Percentiles rank a stretch among this genome's conserved stretches.
These are phyloP conservation scores for Raffaelea arxii DNA, from an alignment of 2,329 filamentous ascomycete genomes.

Conservation along the genomic window DNA sequence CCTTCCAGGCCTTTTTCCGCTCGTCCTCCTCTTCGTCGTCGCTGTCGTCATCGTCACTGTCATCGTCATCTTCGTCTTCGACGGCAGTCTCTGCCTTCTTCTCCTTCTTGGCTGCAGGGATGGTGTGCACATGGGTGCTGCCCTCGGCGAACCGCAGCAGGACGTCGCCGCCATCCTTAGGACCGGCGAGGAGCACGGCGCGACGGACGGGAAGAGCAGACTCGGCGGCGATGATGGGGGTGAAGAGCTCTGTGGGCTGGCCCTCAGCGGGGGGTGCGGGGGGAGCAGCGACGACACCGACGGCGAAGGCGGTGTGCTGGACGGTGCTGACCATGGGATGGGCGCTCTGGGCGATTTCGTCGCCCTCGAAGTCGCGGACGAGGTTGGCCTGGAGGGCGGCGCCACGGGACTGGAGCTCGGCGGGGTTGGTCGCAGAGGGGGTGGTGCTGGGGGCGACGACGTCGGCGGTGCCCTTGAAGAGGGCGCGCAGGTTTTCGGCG, in stretches of 20 bases:
- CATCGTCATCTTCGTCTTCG: constrained; percentile 55
- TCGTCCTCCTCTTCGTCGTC: constrained; percentile 82
- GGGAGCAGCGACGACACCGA: constrained; percentile 67
- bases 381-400: constrained; percentile 92
- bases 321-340: constrained; percentile 92
- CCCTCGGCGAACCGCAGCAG: constrained; percentile 85
- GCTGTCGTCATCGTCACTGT: constrained; percentile 48
- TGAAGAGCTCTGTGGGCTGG: constrained; percentile 61
- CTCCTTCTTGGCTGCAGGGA: constrained; percentile 86
- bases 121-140: constrained; percentile 52
- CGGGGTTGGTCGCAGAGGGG: constrained; percentile 77
- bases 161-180: constrained; percentile 77
- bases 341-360: constrained; percentile 91
- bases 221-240: constrained; percentile 71
- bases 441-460: constrained; percentile 78
- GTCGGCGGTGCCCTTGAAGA: constrained; percentile 72
- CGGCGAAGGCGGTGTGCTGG: constrained; percentile 78
- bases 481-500: constrained; percentile 63
- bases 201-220: constrained; percentile 85
- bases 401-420: constrained; percentile 78
- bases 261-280: constrained; percentile 43
- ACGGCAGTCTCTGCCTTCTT: constrained; percentile 51
- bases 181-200: constrained; percentile 66
- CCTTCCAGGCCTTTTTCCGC: constrained; percentile 87
- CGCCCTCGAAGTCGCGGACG: constrained; percentile 86